A percentile compares a stretch with the other conserved stretches of the same genome.
Evolutionary conservation across 1,139 yeast genomes (phyloP).

Genomic region (Debaryomycetaceae sp.): DNA sequence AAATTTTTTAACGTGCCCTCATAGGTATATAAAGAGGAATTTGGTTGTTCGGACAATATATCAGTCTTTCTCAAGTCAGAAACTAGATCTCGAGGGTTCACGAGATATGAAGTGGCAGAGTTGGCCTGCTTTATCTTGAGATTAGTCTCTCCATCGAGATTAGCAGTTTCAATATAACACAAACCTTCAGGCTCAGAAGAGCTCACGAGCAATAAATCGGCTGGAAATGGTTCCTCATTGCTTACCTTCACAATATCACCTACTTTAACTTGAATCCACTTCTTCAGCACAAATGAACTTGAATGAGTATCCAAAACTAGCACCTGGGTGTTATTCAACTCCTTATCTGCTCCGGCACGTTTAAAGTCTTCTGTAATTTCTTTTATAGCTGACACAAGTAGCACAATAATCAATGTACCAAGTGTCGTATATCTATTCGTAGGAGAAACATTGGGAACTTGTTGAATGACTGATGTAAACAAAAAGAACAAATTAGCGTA

Average conservation of each 20-base stretch:
- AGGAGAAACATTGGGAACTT: conserved; percentile 95
- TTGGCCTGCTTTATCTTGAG: conserved; percentile 89
- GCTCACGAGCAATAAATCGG: conserved; percentile 78
- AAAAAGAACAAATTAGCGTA: conserved; percentile 94
- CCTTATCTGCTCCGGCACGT: conserved; percentile 85
- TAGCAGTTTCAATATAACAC: conserved; percentile 96
- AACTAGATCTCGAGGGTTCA: conserved; percentile 62
- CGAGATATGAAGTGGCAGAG: conserved; percentile 70
- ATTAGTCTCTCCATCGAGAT: conserved; percentile 96
- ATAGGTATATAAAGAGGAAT: conserved; percentile 88
- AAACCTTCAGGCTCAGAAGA: conserved; percentile 98
- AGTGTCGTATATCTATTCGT: conserved; percentile 95
- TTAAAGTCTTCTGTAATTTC: conserved; percentile 89
- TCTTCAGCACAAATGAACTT: conserved; percentile 60
- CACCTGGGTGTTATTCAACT: conserved; percentile 75
- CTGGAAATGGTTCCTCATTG: conserved; percentile 92
- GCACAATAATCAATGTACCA: conserved; percentile 81
- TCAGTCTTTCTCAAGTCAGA: conserved; percentile 30
- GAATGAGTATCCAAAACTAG: conserved; percentile 60
- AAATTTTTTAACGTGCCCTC: conserved; percentile 76
- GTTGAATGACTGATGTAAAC: conserved; percentile 91
- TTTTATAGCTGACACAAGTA: conserved; percentile 86
- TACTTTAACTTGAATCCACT: conserved; percentile 86
- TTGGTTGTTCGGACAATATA: conserved; percentile 86
- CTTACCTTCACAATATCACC: conserved; percentile 87